phyloP scores from a whole-genome alignment of 2,329 filamentous ascomycete genomes.

The Venturiaceae sp. region DNA sequence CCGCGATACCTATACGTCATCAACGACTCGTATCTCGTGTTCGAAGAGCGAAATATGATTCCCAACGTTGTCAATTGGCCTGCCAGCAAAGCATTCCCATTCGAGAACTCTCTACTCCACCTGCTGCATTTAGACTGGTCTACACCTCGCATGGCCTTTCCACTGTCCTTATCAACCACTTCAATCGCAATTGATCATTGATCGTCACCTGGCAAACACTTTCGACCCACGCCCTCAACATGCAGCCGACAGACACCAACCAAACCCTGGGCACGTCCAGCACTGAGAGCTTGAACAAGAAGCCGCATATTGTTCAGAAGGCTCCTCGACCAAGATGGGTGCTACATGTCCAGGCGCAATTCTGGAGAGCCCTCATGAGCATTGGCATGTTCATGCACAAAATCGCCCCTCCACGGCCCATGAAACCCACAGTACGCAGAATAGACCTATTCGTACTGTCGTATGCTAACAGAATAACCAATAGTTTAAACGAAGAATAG shows the following conservation, averaged over 20 bases:
- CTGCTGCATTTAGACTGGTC: not conserved
- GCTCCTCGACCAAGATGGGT: constrained; percentile 41
- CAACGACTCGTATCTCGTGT: too few relatives aligned
- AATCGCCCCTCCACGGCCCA: constrained; percentile 50
- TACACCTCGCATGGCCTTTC: not conserved
- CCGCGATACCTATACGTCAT: too few relatives aligned
- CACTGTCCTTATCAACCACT: not conserved
- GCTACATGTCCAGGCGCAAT: constrained; percentile 51
- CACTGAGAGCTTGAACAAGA: not conserved
- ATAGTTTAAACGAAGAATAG: constrained; percentile 47
- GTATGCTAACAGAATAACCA: not conserved
- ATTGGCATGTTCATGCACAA: constrained; percentile 61
- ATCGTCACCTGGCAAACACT: not conserved
- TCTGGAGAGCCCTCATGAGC: constrained; percentile 59
- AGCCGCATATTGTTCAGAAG: not conserved
- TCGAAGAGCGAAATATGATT: too few relatives aligned
- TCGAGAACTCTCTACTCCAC: not conserved
- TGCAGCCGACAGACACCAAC: not conserved
- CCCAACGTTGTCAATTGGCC: not conserved
- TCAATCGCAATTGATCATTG: not conserved
- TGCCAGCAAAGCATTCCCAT: not conserved
- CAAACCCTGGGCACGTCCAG: not conserved
- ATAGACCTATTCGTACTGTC: not conserved
- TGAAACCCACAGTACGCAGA: constrained; percentile 31
- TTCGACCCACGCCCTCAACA: not conserved